Base-by-base conservation (phyloP, 352 stramenopile species). In the Globisporangium cystogenes region DNA sequence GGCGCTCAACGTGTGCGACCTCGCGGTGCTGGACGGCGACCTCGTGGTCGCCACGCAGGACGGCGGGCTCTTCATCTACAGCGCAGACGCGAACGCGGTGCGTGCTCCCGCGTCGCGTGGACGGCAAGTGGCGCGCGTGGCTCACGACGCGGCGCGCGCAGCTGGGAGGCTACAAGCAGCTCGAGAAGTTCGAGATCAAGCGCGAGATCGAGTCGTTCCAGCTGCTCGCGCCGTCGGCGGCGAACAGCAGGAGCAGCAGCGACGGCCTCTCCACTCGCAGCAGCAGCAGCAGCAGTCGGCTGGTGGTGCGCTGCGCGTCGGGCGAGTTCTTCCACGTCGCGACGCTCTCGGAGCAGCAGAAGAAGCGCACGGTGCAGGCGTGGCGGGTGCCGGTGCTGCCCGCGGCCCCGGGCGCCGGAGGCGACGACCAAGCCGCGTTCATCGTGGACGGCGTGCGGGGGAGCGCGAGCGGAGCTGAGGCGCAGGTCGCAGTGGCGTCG, bases 31-130 rank as follows among this genome's bases (percentile, higher is more conserved):
- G 10, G 68, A 82, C 35, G 65, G 65, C 7, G 69, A 82, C 50
- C 60, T 93, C 18, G 63, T 89, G 10, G 53, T 87, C 54, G 77
- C 74, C 31, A 91, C 80, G 6, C 70, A 78, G 48, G 76, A 90
- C 31, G 77, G 77, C n/a, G 52, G 68, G 16, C 67, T 93, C 39
- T 59, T 81, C 27, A 62, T 81, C 35, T 91, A 85, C 53, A 48
- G 58, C 46, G 52, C 55, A 1, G 69, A 81, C 33, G 1, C 55
- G 8, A 71, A 65, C 26, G 55, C 53, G 20, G 66, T 78, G 31
- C 35, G 68, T 54, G 10, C 11, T 24, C 7, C 4, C 20, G 16
- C 39, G n/a, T n/a, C n/a, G n/a, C n/a, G n/a, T n/a, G 37, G 6
- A 10, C 35, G 42, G 5, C 8, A 7, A 27, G 29, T 14, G 23